Evolutionary conservation across 2,329 filamentous ascomycete species (phyloP), one percentile per base, ranked within the genome.

Genomic region (Sporothrix dimorphospora): DNA sequence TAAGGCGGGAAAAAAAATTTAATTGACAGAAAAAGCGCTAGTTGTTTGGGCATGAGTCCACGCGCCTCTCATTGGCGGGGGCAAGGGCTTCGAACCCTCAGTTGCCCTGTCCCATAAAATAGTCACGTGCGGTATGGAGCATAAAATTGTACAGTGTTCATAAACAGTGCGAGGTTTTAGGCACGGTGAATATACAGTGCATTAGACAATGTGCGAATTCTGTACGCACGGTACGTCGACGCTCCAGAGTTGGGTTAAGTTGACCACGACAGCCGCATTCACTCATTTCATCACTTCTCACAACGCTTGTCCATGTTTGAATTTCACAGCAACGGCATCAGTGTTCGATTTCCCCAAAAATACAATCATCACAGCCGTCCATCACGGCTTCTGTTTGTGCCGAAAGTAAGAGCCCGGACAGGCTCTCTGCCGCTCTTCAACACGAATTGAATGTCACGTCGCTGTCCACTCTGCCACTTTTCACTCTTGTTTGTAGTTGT

Each of bases 51-150:
- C 51, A 49, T 5, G 24, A 38, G 30, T 8, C 42, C 12, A 24
- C 2, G 45, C 45, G 9, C 19, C 30, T 24, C 24, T 30, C 45
- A 66, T 72, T 57, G 59, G 59, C 40, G 55, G 71, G 67, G 67
- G 47, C 45, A 45, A 72, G 65, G 71, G 71, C 53, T 69, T 72
- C 47, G 24, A 68, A 66, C 55, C 66, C 71, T 68, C 59, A 16
- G 16, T 21, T 69, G 38, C 59, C 67, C 65, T 61, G 14, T n/a
- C 12, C 34, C 30, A 7, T 6, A 19, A 38, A 40, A 49, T 9
- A 3, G 16, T 61, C 68, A 70, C 47, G 68, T 70, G 68, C 16
- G 3, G 19, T 7, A 7, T 16, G 8, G 42, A 11, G 8, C 12
- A n/a, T 6, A 21, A 51, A 40, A 47, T 1, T 24, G 21, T 30